Percentiles rank a stretch among this genome's conserved stretches.
Conservation (phyloP, 139 green algal genomes). For the Nannochloris sp. region DNA sequence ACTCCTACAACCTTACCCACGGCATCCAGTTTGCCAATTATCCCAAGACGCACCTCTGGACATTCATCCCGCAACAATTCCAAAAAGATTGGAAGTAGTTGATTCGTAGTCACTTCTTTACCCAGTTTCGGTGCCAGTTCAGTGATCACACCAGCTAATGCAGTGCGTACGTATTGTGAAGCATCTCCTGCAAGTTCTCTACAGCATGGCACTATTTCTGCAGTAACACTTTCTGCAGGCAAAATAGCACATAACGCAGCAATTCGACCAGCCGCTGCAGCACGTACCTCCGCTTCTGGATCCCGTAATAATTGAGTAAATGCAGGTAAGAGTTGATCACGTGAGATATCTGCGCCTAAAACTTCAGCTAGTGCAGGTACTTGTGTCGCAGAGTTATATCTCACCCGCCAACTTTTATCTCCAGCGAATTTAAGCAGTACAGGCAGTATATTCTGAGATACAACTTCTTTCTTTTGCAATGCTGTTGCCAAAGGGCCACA, state of each 20-base stretch:
- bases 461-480: slow-evolving; percentile 63
- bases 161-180: slow-evolving; percentile 86
- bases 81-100: slow-evolving; percentile 93
- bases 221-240: slow-evolving; percentile 26
- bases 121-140: slow-evolving; percentile 85
- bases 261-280: slow-evolving; percentile 46
- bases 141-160: slow-evolving; percentile 91
- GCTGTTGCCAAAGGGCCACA: slow-evolving; percentile 77
- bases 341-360: slow-evolving; percentile 57
- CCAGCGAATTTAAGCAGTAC: slow-evolving; percentile 53
- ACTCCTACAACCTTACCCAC: slow-evolving; percentile 89
- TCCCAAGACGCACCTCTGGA: slow-evolving; percentile 94
- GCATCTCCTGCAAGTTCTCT: slow-evolving; percentile 74
- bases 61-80: slow-evolving; percentile 89
- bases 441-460: slow-evolving; percentile 62
- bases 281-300: slow-evolving; percentile 67
- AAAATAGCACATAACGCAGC: slow-evolving; percentile 41
- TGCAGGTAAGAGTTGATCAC: slow-evolving; percentile 72
- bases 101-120: slow-evolving; percentile 78
- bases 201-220: slow-evolving; percentile 48
- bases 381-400: slow-evolving; percentile 87
- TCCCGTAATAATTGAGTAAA: slow-evolving; percentile 77
- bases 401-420: slow-evolving; percentile 98
- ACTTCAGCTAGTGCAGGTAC: slow-evolving; percentile 54
- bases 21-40: slow-evolving; percentile 97